Base-by-base conservation (phyloP, 2,329 filamentous ascomycete genomes). In the Botryosphaeria dothidea region DNA sequence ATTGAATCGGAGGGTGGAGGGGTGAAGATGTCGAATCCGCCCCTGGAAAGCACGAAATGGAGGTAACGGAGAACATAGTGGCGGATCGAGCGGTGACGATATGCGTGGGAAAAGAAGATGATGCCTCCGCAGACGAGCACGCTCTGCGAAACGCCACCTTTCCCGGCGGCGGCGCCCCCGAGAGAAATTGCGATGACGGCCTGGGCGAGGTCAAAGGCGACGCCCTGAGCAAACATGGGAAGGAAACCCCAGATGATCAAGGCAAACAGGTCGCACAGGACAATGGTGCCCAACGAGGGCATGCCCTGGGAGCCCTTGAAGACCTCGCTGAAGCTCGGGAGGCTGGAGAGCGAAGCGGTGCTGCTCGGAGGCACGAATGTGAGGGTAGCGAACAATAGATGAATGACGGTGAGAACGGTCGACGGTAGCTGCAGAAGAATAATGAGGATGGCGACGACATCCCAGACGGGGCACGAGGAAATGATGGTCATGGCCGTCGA, bases 401-500 rank as follows among this genome's bases (percentile, higher is more conserved):
- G 96, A 73, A 97, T 92, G 77, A 92, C 84, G 68, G 93, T 94
- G 72, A 97, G 85, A 66, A 94, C 89, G 72, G 94, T 89, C 23
- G 93, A 92, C 31, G 94, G 93, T 9, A 97, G 88, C 76, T 96
- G 93, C 79, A 97, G 91, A 70, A 98, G 87, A 72, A 97, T 91
- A 79, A 97, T 97, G 77, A 98, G 88, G 73, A 98, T 97, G 75
- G 94, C 93, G 79, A 97, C 92, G 67, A 94, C 97, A 81, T 98
- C 94, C 81, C 92, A 91, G 74, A 97, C 88, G 62, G 94, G 94
- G 73, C 93, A 94, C 61, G 93, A 92, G 73, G 88, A 89, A 76
- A 98, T 87, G 72, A 98, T 94, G 64, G 93, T 97, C 70, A 92
- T 86, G 68, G 91, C 90, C 71, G 91, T 89, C 70, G 96, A 80